These are phyloP conservation scores for Fomitopsis betulina DNA, from an alignment of 1,284 basidiomycete species.

Conservation along the genomic window DNA sequence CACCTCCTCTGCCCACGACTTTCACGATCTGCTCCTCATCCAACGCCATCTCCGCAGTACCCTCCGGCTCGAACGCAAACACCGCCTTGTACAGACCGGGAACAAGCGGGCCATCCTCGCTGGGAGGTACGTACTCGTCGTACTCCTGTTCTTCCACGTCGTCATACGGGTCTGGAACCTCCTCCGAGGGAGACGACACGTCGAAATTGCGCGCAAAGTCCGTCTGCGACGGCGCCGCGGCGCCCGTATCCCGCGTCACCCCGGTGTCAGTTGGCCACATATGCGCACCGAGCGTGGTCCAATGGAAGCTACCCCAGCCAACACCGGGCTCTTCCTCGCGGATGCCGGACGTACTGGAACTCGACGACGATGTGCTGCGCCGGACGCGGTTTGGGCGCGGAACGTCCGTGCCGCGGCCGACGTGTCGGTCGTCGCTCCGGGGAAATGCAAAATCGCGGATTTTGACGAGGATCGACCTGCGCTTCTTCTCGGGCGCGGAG, in stretches of 20 bases:
- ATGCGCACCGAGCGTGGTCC: slow-evolving; percentile 37
- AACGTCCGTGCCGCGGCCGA: slow-evolving; percentile 47
- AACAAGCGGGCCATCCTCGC: slow-evolving; percentile 34
- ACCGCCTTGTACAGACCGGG: slow-evolving; percentile 70
- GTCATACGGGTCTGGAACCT: slow-evolving; percentile 27
- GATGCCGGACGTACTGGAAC: slow-evolving; percentile 19
- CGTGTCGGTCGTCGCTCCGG: slow-evolving; percentile 46
- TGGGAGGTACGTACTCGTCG: slow-evolving; percentile 23
- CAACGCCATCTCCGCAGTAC: slow-evolving; percentile 70
- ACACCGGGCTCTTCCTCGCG: slow-evolving; percentile 24
- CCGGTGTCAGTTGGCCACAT: slow-evolving; percentile 22
- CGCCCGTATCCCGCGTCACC: slow-evolving; percentile 5
- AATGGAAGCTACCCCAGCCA: slow-evolving; percentile 39
- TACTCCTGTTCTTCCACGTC: slow-evolving; percentile 23
- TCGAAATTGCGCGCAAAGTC: slow-evolving; percentile 50
- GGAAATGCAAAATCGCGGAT: slow-evolving; percentile 64
- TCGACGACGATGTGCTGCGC: slow-evolving; percentile 26
- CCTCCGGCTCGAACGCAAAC: slow-evolving; percentile 69
- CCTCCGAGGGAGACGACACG: slow-evolving; percentile 21
- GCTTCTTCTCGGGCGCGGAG: slow-evolving; percentile 14
- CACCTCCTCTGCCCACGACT: slow-evolving; percentile 66
- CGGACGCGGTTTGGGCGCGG: slow-evolving; percentile 45
- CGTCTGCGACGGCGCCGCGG: slow-evolving; percentile 33
- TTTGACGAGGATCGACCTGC: slow-evolving; percentile 34
- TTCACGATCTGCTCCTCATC: slow-evolving; percentile 66